Evolutionary conservation across 2,329 filamentous ascomycete species (phyloP).

Genomic region (Diplodia corticola): DNA sequence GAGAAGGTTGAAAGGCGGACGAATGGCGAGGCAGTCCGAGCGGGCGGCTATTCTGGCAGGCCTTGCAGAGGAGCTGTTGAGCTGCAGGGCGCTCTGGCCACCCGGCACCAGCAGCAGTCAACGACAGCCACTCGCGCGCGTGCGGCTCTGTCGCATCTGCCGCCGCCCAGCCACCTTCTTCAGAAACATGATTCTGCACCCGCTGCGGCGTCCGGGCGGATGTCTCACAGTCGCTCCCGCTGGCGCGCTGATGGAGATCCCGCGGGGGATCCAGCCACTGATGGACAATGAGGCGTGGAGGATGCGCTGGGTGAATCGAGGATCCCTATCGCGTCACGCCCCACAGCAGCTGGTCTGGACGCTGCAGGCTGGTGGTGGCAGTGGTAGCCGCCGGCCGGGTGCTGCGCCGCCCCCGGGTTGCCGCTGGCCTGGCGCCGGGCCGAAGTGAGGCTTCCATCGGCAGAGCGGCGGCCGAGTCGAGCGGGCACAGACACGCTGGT

Average conservation of each 20-base stretch:
- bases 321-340: background rate
- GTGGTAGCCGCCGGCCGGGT: background rate
- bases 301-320: slow-evolving; percentile 4
- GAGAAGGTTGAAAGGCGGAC: background rate
- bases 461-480: background rate
- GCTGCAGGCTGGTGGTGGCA: background rate
- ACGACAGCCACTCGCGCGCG: slow-evolving; percentile 17
- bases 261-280: slow-evolving; percentile 14
- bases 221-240: slow-evolving; percentile 15
- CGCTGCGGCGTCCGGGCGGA: slow-evolving; percentile 10
- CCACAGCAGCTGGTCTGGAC: slow-evolving; percentile 4
- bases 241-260: slow-evolving; percentile 8
- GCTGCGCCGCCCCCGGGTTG: slow-evolving; percentile 5
- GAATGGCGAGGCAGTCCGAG: background rate
- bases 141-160: slow-evolving; percentile 21
- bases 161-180: slow-evolving; percentile 19
- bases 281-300: background rate
- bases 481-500: no score
- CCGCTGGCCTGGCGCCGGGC: slow-evolving; percentile 1
- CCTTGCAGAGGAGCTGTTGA: no score
- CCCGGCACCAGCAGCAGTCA: background rate
- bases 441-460: slow-evolving; percentile 5
- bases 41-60: slow-evolving; percentile 13
- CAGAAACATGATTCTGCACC: slow-evolving; percentile 15
- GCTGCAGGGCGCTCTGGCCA: slow-evolving; percentile 17